Conservation (phyloP, 2,329 filamentous ascomycete species). For the Talaromyces sp. region DNA sequence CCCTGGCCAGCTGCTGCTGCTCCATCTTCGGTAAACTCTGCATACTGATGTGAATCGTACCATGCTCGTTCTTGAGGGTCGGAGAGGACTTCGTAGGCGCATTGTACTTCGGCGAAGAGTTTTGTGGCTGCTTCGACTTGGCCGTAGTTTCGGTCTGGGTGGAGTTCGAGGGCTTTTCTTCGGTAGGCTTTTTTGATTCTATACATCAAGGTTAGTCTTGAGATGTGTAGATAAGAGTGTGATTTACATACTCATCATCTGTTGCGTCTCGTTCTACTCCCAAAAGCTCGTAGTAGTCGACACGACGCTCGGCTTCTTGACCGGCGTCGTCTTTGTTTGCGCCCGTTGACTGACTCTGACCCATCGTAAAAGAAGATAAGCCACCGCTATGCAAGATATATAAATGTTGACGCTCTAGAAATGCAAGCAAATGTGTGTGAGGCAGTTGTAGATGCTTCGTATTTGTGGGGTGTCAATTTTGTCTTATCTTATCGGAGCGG, state of each 20-base stretch:
- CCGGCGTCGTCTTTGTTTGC: constrained; percentile 25
- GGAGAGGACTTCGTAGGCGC: constrained; percentile 92
- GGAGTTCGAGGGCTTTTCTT: constrained; percentile 83
- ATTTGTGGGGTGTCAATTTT: constrained; percentile 10
- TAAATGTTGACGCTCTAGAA: background rate
- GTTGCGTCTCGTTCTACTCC: constrained; percentile 69
- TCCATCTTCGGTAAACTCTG: constrained; percentile 69
- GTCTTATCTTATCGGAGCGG: constrained; percentile 15
- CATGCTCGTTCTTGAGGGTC: constrained; percentile 94
- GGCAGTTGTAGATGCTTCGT: background rate
- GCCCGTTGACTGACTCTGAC: constrained; percentile 46
- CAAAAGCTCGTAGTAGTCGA: constrained; percentile 71
- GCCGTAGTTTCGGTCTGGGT: constrained; percentile 90
- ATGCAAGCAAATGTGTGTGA: background rate
- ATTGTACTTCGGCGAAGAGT: constrained; percentile 86
- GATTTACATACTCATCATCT: constrained; percentile 70
- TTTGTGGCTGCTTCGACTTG: constrained; percentile 79
- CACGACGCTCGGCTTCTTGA: constrained; percentile 28
- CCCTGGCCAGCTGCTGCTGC: constrained; percentile 29
- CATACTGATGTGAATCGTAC: constrained; percentile 93
- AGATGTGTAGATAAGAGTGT: background rate
- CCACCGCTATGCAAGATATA: background rate
- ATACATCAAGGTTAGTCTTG: constrained; percentile 15
- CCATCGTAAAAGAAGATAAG: constrained; percentile 33
- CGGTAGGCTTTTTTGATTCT: constrained; percentile 94